Conservation (phyloP, 768 basidiomycete species). For the Chalciporus piperatus region DNA sequence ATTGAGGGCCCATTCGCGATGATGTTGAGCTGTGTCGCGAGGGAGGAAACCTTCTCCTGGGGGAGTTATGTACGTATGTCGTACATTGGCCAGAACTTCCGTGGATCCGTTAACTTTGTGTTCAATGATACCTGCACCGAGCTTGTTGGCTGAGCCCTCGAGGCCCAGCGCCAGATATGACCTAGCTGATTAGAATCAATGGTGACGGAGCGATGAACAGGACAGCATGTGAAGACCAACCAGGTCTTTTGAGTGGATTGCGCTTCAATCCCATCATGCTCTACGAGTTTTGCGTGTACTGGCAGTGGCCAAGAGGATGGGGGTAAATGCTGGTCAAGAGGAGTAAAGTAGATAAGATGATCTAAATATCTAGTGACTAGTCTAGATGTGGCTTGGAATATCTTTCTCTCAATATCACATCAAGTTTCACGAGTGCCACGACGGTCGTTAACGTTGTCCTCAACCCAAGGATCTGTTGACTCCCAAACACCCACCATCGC, state of each 20-base stretch:
- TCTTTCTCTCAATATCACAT: too few species aligned
- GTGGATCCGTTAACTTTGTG: conserved; percentile 74
- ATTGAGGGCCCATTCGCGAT: conserved; percentile 86
- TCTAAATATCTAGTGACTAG: too few species aligned
- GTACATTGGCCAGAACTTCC: conserved; percentile 82
- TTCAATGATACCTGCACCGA: conserved; percentile 89
- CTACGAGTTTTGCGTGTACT: conserved; percentile 24
- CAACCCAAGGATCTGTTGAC: too few species aligned
- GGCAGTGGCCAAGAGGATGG: conserved; percentile 1
- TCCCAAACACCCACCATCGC: too few species aligned
- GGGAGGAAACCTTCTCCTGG: conserved; percentile 98
- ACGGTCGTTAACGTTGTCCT: too few species aligned
- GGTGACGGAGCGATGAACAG: conserved; percentile 7
- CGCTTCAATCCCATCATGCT: conserved; percentile 14
- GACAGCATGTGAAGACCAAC: conserved; percentile 23
- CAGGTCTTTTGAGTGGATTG: conserved; percentile 31
- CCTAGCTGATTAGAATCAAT: conserved; percentile 42
- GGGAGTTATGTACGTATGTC: conserved; percentile 99
- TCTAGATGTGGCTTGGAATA: too few species aligned
- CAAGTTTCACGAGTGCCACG: too few species aligned
- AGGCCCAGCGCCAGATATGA: conserved; percentile 89
- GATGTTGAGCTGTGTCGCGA: conserved; percentile 91
- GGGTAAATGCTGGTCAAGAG: not conserved
- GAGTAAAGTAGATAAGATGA: too few species aligned
- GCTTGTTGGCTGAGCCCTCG: conserved; percentile 97